phyloP scores from a whole-genome alignment of 2,329 filamentous ascomycete species.

The Diplodia intermedia region DNA sequence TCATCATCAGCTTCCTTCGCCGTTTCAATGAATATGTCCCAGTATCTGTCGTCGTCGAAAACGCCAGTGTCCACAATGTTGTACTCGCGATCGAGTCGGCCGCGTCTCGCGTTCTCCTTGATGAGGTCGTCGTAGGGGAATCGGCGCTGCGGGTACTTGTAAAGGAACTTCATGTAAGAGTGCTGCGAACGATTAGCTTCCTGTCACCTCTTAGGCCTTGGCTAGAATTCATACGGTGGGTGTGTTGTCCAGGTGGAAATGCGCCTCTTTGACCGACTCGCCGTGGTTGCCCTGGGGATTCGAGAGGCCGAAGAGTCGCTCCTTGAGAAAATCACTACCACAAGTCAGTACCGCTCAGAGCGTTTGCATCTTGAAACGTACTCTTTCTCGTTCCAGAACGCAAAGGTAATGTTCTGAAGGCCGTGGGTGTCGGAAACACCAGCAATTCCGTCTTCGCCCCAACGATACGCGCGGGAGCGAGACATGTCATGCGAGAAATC shows the following conservation, averaged over 20 bases:
- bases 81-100: conserved; percentile 82
- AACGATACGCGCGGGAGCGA: conserved; percentile 85
- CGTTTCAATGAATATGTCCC: conserved; percentile 96
- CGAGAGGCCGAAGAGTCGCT: conserved; percentile 91
- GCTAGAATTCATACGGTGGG: conserved; percentile 63
- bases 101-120: conserved; percentile 79
- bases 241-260: conserved; percentile 96
- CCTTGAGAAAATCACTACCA: conserved; percentile 84
- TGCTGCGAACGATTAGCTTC: conserved; percentile 62
- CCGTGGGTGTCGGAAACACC: conserved; percentile 95
- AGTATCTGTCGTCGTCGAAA: conserved; percentile 90
- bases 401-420: conserved; percentile 89
- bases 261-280: conserved; percentile 94
- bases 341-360: conserved; percentile 49
- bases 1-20: conserved; percentile 93
- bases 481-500: conserved; percentile 95
- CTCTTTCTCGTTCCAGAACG: conserved; percentile 99
- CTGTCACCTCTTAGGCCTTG: conserved; percentile 38
- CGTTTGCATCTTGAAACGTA: conserved; percentile 53
- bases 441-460: conserved; percentile 97
- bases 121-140: conserved; percentile 93
- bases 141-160: conserved; percentile 91
- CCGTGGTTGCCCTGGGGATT: conserved; percentile 98
- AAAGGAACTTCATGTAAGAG: conserved; percentile 98
- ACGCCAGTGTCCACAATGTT: conserved; percentile 88